Percentiles rank a stretch among this genome's conserved stretches.
Evolutionary conservation across 2,329 filamentous ascomycete species (phyloP).

Genomic region (Colletotrichum shisoi): DNA sequence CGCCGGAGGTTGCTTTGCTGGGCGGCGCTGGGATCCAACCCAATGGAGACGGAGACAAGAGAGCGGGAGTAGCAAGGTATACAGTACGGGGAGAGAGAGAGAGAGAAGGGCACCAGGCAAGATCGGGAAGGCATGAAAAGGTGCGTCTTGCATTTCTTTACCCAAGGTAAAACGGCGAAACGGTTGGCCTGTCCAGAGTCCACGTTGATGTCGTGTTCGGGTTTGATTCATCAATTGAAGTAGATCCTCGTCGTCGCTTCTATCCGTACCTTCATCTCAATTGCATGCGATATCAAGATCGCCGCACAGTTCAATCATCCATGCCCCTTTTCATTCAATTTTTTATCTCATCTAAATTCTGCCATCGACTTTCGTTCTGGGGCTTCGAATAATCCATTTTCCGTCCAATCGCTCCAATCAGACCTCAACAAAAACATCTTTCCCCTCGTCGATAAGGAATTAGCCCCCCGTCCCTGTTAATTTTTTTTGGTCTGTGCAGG

Average conservation of each 20-base stretch:
- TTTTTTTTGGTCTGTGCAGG: not conserved
- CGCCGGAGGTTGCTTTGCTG: conserved; percentile 4
- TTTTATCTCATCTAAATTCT: not conserved
- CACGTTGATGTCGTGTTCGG: conserved; percentile 14
- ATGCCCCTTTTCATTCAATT: not conserved
- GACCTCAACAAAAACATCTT: not conserved
- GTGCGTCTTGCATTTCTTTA: conserved; percentile 2
- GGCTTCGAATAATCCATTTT: not conserved
- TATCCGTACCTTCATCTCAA: conserved; percentile 7
- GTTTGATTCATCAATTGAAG: not conserved
- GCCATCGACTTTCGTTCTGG: too few species aligned
- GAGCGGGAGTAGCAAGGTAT: not conserved
- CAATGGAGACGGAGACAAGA: too few species aligned
- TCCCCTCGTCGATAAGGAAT: not conserved
- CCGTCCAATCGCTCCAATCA: conserved; percentile 16
- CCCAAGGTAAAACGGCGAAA: conserved; percentile 20
- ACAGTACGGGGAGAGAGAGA: not conserved
- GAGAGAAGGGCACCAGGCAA: conserved; percentile 7
- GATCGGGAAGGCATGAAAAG: conserved; percentile 25
- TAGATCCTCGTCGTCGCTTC: not conserved
- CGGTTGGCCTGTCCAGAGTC: conserved; percentile 2
- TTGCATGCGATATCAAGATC: not conserved
- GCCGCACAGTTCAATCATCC: not conserved
- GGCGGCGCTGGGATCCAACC: conserved; percentile 1
- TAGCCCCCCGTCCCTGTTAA: not conserved